A percentile compares a stretch with the other conserved stretches of the same genome.
Evolutionary conservation across 176 grass and related monocot species (phyloP).

Genomic region (Carex cristatella): DNA sequence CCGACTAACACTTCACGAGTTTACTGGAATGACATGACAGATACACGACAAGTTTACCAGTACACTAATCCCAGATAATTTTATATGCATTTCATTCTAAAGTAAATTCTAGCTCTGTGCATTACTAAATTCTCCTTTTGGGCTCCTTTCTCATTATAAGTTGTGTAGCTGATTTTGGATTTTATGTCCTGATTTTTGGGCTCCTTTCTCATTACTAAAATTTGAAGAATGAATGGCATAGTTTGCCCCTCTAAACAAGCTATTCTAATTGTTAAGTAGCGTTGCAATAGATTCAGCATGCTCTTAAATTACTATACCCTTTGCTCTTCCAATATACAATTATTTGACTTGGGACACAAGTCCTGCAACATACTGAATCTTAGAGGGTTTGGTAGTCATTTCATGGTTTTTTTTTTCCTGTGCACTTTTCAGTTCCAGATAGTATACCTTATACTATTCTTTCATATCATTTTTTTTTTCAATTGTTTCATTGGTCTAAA

Average conservation of each 20-base stretch:
- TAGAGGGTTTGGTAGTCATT: background rate
- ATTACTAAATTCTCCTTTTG: constrained; percentile 17
- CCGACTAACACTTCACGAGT: background rate
- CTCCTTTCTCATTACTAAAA: too few relatives aligned
- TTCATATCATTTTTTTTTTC: background rate
- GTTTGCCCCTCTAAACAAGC: background rate
- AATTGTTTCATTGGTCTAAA: background rate
- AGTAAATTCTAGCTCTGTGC: background rate
- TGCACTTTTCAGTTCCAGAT: background rate
- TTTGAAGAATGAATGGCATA: too few relatives aligned
- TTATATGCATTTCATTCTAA: background rate
- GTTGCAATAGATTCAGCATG: background rate
- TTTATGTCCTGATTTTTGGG: too few relatives aligned
- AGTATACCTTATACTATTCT: background rate
- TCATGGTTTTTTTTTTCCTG: background rate
- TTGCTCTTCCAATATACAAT: background rate
- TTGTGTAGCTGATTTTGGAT: too few relatives aligned
- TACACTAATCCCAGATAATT: background rate
- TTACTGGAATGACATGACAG: background rate
- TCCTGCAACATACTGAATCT: background rate
- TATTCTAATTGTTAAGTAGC: background rate
- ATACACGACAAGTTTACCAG: background rate
- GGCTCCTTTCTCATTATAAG: background rate
- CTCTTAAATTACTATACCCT: background rate
- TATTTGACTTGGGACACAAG: background rate